Evolutionary conservation across 2,329 filamentous ascomycete genomes (phyloP).

Genomic region (Magnaporthiopsis incrustans): DNA sequence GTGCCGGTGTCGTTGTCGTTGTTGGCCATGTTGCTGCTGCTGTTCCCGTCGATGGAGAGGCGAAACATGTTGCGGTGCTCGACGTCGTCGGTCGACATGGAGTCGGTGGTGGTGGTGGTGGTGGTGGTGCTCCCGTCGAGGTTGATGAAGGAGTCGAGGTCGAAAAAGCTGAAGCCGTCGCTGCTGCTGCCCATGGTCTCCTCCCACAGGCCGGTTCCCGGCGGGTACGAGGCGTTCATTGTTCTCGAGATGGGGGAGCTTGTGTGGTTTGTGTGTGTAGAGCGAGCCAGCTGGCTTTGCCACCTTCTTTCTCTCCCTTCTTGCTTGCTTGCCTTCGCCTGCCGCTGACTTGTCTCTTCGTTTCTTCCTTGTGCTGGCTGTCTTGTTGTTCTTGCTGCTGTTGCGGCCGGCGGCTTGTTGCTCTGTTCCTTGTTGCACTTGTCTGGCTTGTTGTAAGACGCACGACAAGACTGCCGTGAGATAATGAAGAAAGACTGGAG

Average conservation of each 20-base stretch:
- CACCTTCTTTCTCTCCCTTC: background rate
- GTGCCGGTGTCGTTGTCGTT: background rate
- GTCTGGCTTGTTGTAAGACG: no score
- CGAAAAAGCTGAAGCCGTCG: slow-evolving; percentile 16
- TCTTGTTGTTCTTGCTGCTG: no score
- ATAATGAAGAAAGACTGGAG: no score
- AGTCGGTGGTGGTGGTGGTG: slow-evolving; percentile 11
- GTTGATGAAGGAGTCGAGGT: slow-evolving; percentile 20
- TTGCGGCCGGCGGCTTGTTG: no score
- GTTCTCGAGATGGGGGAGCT: background rate
- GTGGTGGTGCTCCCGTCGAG: slow-evolving; percentile 13
- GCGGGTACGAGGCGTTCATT: background rate
- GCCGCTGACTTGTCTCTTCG: background rate
- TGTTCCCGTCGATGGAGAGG: background rate
- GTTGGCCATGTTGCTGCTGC: background rate
- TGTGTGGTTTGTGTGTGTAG: no score
- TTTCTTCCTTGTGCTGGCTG: background rate
- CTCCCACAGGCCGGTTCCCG: background rate
- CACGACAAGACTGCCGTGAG: no score
- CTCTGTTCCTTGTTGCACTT: no score
- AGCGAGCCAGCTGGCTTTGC: background rate
- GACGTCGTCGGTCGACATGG: slow-evolving; percentile 8
- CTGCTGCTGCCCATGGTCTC: background rate
- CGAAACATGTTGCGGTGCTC: slow-evolving; percentile 10
- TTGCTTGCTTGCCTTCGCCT: background rate